Base-by-base conservation (phyloP, 768 basidiomycete species). In the Boletus tylopilopsis region DNA sequence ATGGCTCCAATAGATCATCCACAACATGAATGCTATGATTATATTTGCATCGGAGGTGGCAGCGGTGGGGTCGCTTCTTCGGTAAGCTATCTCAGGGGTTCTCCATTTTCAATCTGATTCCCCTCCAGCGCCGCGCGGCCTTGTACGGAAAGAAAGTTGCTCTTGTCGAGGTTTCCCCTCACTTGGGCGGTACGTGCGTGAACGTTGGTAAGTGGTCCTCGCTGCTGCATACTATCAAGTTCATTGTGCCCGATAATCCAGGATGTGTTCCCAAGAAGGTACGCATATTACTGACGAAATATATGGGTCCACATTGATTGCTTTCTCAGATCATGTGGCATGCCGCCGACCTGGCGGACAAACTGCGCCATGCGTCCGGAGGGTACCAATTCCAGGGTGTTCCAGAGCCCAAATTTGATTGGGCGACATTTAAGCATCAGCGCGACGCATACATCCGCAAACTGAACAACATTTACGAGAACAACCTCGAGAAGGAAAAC, bases 181-280 rank as follows among this genome's bases (percentile, higher is more conserved):
- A 78, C 34, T 77, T 94, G 3, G 96, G 96, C 29, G 96, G 95
- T 44, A 97, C 95, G 32, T 99, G 96, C 64, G 96, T 99, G 51
- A 97, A 97, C 68, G 95, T 99, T 51, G 95, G 93, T 89, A 58
- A 56, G 89, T 76, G 30, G 24, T 36, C 10, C 22, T 4, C 27
- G 6, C 34, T 34, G 11, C 32, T 42, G 29, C 35, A 12, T n/a
- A 2, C 34, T 15, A 16, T 32, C 18, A 27, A 49, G 41, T 51
- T 55, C n/a, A 60, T 13, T 7, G 11, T 48, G 25, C 8, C n/a
- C 29, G 35, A 46, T 43, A 38, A 58, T 51, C 7, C 55, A 90
- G 92, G 93, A 61, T 97, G 95, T 72, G 93, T 99, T 6, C 96
- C 96, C 15, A 99, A 99, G 74, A 99, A 96, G 76, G 92, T 83